Evolutionary conservation across 2,329 filamentous ascomycete genomes (phyloP).

Genomic region (Fusarium temperatum): DNA sequence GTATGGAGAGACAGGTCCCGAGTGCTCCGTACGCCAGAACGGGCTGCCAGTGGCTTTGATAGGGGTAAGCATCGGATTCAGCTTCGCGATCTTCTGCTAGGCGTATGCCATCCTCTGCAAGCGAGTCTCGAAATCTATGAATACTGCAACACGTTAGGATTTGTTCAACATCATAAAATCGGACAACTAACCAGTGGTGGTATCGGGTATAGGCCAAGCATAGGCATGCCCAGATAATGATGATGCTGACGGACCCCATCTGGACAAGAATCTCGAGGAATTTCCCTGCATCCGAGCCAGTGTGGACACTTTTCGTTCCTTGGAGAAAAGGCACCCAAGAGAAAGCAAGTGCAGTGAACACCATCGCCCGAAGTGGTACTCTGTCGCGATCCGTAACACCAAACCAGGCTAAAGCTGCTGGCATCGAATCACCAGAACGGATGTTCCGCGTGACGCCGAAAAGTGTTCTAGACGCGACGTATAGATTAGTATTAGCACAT

Average conservation of each 20-base stretch:
- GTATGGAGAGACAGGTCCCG: not conserved
- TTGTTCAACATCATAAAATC: accelerated
- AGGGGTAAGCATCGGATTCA: not conserved
- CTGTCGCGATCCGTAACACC: not conserved
- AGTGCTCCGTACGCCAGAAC: not conserved
- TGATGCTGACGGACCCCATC: not conserved
- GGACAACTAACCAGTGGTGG: not conserved
- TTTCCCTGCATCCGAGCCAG: not conserved
- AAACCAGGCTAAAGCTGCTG: not conserved
- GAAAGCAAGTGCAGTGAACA: not conserved
- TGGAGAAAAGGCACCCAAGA: not conserved
- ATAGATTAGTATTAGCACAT: not conserved
- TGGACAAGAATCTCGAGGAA: not conserved
- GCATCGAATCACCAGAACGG: not conserved
- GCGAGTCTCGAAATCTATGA: not conserved
- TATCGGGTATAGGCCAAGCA: not conserved
- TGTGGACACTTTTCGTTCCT: not conserved
- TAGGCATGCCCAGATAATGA: not conserved
- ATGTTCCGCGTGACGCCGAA: not conserved
- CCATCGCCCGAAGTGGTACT: not conserved
- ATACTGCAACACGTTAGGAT: not conserved
- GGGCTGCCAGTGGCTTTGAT: not conserved
- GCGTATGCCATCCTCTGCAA: not conserved
- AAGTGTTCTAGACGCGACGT: not conserved
- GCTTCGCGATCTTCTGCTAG: not conserved